Conservation (phyloP, 2,329 filamentous ascomycete genomes). For the Pyricularia sp. region DNA sequence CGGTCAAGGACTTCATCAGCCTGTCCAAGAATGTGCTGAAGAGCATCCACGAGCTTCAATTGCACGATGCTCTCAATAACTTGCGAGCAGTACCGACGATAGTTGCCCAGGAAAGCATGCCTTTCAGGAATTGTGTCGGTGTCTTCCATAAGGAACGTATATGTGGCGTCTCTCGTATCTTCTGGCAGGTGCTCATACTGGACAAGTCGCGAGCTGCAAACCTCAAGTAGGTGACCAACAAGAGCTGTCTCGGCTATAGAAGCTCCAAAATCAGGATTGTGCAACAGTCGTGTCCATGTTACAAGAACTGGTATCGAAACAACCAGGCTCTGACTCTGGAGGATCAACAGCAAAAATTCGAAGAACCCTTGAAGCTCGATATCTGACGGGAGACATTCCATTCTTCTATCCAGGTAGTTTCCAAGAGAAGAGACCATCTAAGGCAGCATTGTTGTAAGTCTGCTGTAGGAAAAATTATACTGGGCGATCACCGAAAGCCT, state of each 20-base stretch:
- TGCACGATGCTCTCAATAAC: slow-evolving; percentile 80
- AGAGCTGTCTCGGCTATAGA: slow-evolving; percentile 49
- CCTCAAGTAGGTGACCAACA: slow-evolving; percentile 65
- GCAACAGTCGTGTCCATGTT: slow-evolving; percentile 74
- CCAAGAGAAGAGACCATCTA: slow-evolving; percentile 78
- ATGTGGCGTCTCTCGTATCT: slow-evolving; percentile 65
- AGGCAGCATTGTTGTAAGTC: slow-evolving; percentile 1
- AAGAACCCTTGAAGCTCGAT: slow-evolving; percentile 63
- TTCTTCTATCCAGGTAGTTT: slow-evolving; percentile 70
- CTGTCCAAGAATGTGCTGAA: slow-evolving; percentile 72
- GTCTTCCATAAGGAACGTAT: slow-evolving; percentile 78
- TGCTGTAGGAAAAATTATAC: neutral
- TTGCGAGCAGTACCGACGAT: slow-evolving; percentile 76
- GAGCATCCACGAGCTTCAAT: slow-evolving; percentile 69
- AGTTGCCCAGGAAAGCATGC: slow-evolving; percentile 92
- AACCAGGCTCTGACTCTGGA: slow-evolving; percentile 75
- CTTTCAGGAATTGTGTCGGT: slow-evolving; percentile 89
- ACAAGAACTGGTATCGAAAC: slow-evolving; percentile 89
- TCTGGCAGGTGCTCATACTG: slow-evolving; percentile 80
- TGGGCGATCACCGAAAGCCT: neutral
- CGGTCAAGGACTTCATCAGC: slow-evolving; percentile 62
- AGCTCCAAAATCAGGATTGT: slow-evolving; percentile 52
- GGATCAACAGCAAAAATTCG: slow-evolving; percentile 63
- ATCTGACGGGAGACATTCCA: slow-evolving; percentile 48
- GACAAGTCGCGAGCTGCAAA: slow-evolving; percentile 71